Base-by-base conservation (phyloP, 371 early-diverging fungal genomes). In the Smittium mucronatum region DNA sequence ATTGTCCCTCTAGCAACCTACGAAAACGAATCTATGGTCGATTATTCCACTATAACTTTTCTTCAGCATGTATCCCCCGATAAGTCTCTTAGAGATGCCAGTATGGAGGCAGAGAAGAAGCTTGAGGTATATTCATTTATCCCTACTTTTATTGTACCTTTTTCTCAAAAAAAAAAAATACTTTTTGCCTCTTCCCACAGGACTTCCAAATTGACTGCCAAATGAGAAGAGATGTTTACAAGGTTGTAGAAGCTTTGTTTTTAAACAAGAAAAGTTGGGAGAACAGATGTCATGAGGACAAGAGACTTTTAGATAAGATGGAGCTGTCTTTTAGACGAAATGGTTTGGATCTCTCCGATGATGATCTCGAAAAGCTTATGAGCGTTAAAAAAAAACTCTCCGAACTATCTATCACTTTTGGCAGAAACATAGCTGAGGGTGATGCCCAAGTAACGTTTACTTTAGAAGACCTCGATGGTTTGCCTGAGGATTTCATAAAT, bases 171-270 rank as follows among this genome's bases (percentile, higher is more conserved):
- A n/a, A n/a, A n/a, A n/a, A n/a, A n/a, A n/a, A n/a, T n/a, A n/a
- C n/a, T n/a, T n/a, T n/a, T n/a, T n/a, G n/a, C n/a, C n/a, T n/a
- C n/a, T n/a, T n/a, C n/a, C n/a, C 31, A 5, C 72, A 84, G 69
- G 87, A 85, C 34, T 89, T 87, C 72, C 82, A 81, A 64, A 89
- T 92, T 72, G 90, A 91, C 68, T 82, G 81, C 31, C 73, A 73
- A 64, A 92, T 92, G 92, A 87, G 90, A 64, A 84, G 84, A 68
- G 91, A 92, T 70, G 78, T 92, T 29, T 92, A 86, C 73, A 69
- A 70, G 29, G 85, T 84, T 2, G 83, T 89, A 70, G 80, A 83
- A 30, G 79, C 75, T 26, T 84, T 84, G 79, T 84, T 64, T 57
- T 67, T 74, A 68, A 71, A 76, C 69, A 82, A 82, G 72, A 81